Conservation (phyloP, 2,329 filamentous ascomycete genomes). For the Diatrype stigma region DNA sequence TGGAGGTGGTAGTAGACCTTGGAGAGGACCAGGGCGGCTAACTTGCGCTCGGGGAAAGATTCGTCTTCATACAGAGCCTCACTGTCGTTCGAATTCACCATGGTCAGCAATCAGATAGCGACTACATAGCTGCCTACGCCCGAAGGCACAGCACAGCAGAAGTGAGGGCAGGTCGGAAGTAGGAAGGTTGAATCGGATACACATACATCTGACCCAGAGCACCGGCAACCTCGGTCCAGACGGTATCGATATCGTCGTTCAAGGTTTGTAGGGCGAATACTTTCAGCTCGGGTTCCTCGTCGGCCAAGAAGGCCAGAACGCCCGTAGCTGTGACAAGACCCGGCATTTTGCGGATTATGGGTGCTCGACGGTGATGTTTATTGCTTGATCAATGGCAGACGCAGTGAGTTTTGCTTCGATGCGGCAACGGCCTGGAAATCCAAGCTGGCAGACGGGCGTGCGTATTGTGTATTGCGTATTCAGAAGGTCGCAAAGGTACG, state of each 20-base stretch:
- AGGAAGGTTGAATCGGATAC: background rate
- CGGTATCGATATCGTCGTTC: slow-evolving; percentile 92
- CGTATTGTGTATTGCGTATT: too few relatives aligned
- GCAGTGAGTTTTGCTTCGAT: too few relatives aligned
- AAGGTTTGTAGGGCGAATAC: slow-evolving; percentile 92
- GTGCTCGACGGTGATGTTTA: too few relatives aligned
- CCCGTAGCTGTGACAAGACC: slow-evolving; percentile 91
- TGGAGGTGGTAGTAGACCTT: slow-evolving; percentile 99
- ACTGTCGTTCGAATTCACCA: slow-evolving; percentile 41
- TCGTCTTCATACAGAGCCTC: slow-evolving; percentile 98
- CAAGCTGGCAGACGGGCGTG: too few relatives aligned
- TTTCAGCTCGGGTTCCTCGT: slow-evolving; percentile 91
- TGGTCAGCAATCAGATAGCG: slow-evolving; percentile 12
- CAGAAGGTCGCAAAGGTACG: too few relatives aligned
- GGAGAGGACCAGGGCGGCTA: slow-evolving; percentile 88
- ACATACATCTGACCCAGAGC: slow-evolving; percentile 86
- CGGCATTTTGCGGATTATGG: slow-evolving; percentile 68
- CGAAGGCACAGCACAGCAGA: too few relatives aligned
- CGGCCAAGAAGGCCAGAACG: slow-evolving; percentile 89
- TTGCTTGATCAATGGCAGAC: too few relatives aligned
- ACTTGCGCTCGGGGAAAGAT: slow-evolving; percentile 84
- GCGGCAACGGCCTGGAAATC: too few relatives aligned
- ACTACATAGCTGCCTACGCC: background rate
- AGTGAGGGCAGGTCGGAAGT: slow-evolving; percentile 11
- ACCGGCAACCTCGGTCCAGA: slow-evolving; percentile 96